Evolutionary conservation across 345 rosid species (phyloP), one percentile per base, ranked within the genome.

Genomic region (Turnera subulata): DNA sequence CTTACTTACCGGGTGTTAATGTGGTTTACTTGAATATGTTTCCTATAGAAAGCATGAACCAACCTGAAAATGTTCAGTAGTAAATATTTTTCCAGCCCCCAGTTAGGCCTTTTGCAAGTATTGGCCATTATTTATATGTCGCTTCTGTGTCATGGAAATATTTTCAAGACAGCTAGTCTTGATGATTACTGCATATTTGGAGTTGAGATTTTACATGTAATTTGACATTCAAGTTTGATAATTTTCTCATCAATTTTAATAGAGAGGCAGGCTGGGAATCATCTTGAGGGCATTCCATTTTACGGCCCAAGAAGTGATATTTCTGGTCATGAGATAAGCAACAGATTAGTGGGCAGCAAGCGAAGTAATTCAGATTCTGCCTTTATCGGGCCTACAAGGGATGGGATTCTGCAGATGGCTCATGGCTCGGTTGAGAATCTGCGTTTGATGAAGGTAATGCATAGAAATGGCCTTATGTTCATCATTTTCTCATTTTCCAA

Each of bases 211-310:
- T 50, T 71, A 33, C n/a, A 39, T 58, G 24, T 46, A 26, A 50
- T 49, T 40, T 57, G 53, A 29, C 33, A 44, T 55, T 53, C 25
- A 58, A 45, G 55, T 72, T 69, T 74, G 62, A 64, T 29, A 52
- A 13, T 73, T 66, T n/a, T 62, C 68, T 72, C 70, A 62, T 73
- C 51, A 24, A 56, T 64, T 61, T 52, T 65, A 56, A 65, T 76
- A 66, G 89, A 86, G 79, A 83, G 80, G 67, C 84, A 81, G 73
- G 75, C 50, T 42, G 75, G 80, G 18, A 86, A 58, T 74, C 91
- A 84, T 74, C 86, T 86, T 20, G 91, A 86, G 71, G 97, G 96
- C n/a, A 76, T 86, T 73, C 96, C 92, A 26, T 83, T 66, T 77
- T 88, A 82, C 57, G 76, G 82, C 60, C 79, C 86, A 24, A 82